Base-by-base conservation (phyloP, 768 basidiomycete species). In the Tricholoma furcatifolium region DNA sequence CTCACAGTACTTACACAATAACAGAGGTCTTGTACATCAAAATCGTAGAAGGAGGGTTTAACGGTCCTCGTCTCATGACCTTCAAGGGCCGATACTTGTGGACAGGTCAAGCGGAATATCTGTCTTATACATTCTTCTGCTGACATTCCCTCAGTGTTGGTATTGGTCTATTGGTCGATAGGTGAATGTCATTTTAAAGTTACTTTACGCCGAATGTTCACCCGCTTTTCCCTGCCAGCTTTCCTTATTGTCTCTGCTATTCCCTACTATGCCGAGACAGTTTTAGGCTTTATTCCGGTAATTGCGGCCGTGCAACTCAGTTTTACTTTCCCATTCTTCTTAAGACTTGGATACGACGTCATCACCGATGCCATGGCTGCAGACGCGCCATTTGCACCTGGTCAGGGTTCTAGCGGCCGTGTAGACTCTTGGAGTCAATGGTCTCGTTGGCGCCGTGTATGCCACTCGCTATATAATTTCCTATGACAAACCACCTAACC, bases 301-400 rank as follows among this genome's bases (percentile, higher is more conserved):
- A 62, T 82, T 35, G 81, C 80, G 54, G 81, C 85, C 62, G 82
- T 85, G 74, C 77, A 80, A 55, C 81, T 81, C 60, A 77, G 77
- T 7, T 83, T 82, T 57, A 74, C 75, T 5, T 81, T 81, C 72
- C 80, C 80, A 0, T 74, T 78, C 4, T 62, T 78, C 18, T 63
- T 75, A 12, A 62, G 68, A 44, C 50, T 69, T 6, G 72, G 70
- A 1, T 74, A 71, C 55, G 66, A 72, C 47, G 62, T 76, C n/a
- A 70, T 73, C 43, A 71, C 69, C 7, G 75, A 77, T 54, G 76
- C 75, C 9, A 72, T 73, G 70, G 50, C 54, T 0, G 61, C 51
- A 36, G 72, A 80, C 45, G 34, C 53, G n/a, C 52, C 51, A 31
- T 67, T 66, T 39, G 55, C 65, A 36, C 57, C 72, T 2, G 70